phyloP scores from a whole-genome alignment of 805 yeast genomes.

The Myxozyma vanderwaltii region DNA sequence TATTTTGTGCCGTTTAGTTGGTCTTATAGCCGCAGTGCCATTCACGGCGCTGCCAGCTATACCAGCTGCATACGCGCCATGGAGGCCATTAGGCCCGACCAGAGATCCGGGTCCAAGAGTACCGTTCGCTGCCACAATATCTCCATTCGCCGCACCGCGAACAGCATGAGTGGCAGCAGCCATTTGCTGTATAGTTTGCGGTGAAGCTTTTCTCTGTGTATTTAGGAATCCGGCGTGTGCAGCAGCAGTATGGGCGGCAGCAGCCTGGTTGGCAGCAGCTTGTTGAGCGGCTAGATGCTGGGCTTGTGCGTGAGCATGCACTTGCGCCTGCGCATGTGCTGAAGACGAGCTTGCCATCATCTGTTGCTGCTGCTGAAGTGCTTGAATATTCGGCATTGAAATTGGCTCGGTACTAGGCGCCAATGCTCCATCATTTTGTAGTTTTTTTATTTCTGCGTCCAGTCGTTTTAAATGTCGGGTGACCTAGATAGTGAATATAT shows the following conservation, averaged over 20 bases:
- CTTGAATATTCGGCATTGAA: slow-evolving; percentile 14
- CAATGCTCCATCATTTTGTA: slow-evolving; percentile 80
- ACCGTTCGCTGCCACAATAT: slow-evolving; percentile 1
- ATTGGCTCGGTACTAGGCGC: slow-evolving; percentile 45
- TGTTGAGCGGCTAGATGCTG: slow-evolving; percentile 10
- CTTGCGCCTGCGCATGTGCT: slow-evolving; percentile 11
- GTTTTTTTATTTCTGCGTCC: slow-evolving; percentile 71
- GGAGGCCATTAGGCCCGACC: background rate
- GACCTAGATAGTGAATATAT: slow-evolving; percentile 42
- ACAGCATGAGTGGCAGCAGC: slow-evolving; percentile 3
- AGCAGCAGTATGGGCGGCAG: slow-evolving; percentile 10
- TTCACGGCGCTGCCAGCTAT: background rate
- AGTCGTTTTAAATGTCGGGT: slow-evolving; percentile 72
- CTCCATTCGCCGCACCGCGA: background rate
- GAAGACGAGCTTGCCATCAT: background rate
- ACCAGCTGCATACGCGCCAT: background rate
- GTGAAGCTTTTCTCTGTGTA: slow-evolving; percentile 6
- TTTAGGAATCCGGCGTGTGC: slow-evolving; percentile 4
- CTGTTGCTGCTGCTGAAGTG: slow-evolving; percentile 10
- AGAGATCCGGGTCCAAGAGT: slow-evolving; percentile 1
- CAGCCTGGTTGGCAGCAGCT: slow-evolving; percentile 9
- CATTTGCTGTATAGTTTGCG: slow-evolving; percentile 7
- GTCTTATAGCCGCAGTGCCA: background rate
- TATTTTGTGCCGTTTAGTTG: slow-evolving; percentile 4
- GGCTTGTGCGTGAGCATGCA: slow-evolving; percentile 10